phyloP scores from a whole-genome alignment of 441 rosid genomes.

The Populus hybrid region DNA sequence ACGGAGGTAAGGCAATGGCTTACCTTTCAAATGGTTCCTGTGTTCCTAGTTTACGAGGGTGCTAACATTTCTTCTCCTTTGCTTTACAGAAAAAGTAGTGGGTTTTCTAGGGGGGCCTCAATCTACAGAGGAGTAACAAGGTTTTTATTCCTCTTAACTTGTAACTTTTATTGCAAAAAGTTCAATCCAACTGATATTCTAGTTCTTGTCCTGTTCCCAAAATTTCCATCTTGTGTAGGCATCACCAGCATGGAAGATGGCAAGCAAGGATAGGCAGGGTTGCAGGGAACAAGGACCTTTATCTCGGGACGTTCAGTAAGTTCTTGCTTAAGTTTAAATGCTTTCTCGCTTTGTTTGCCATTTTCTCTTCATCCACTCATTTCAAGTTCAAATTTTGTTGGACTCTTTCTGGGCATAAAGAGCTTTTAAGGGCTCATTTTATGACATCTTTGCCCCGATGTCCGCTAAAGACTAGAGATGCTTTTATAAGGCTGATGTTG shows the following conservation, averaged over 20 bases:
- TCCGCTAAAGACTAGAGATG: constrained; percentile 35
- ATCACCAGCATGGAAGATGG: constrained; percentile 99
- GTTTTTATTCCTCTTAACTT: constrained; percentile 27
- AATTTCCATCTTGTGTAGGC: constrained; percentile 35
- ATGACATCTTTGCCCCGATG: constrained; percentile 23
- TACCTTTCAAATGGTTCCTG: not conserved
- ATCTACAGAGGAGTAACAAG: constrained; percentile 96
- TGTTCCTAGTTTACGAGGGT: not conserved
- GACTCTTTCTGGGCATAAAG: constrained; percentile 17
- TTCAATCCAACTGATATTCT: not conserved
- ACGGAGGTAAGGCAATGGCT: constrained; percentile 47
- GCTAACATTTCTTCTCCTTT: not conserved
- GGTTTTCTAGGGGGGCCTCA: constrained; percentile 92
- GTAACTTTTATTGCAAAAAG: not conserved
- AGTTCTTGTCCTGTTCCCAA: not conserved
- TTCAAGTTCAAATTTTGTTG: constrained; percentile 14
- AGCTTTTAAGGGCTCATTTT: constrained; percentile 19
- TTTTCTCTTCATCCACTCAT: constrained; percentile 6
- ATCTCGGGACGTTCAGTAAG: constrained; percentile 95
- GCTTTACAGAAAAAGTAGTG: constrained; percentile 78
- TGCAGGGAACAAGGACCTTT: constrained; percentile 97
- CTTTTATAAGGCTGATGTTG: constrained; percentile 54
- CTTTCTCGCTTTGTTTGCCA: not conserved
- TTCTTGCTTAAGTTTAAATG: constrained; percentile 3
- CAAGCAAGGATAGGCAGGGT: constrained; percentile 97